These are phyloP conservation scores for Torrubiellomyces zombiae DNA, from an alignment of 2,329 filamentous ascomycete genomes.

Conservation along the genomic window DNA sequence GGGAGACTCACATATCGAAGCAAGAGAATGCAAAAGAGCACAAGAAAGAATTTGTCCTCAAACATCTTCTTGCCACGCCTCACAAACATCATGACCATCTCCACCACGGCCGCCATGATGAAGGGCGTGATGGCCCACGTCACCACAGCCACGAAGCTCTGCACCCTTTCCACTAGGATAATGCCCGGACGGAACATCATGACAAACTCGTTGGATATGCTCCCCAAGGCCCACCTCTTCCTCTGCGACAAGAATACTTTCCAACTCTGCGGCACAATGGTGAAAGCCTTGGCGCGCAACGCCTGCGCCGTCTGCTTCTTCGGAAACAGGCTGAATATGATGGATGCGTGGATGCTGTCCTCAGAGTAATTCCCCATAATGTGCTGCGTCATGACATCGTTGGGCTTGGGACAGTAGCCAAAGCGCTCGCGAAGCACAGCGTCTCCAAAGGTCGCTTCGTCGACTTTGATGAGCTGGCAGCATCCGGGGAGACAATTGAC, in stretches of 20 bases:
- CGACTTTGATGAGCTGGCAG: conserved; percentile 31
- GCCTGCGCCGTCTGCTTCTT: conserved; percentile 27
- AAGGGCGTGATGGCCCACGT: conserved; percentile 29
- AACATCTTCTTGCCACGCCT: conserved; percentile 16
- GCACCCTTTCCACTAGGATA: conserved; percentile 24
- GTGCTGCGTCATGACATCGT: conserved; percentile 29
- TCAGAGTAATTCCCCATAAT: conserved; percentile 32
- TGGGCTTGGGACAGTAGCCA: conserved; percentile 30
- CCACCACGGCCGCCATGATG: conserved; percentile 22
- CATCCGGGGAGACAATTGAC: conserved; percentile 32
- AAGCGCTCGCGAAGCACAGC: conserved; percentile 27
- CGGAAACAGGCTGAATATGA: conserved; percentile 28
- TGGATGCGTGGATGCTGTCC: conserved; percentile 30
- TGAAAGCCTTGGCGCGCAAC: conserved; percentile 27
- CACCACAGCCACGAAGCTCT: conserved; percentile 26
- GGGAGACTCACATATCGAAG: conserved; percentile 22
- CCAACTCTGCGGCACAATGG: conserved; percentile 26
- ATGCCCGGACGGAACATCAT: conserved; percentile 27
- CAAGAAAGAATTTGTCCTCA: conserved; percentile 18
- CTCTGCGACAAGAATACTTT: conserved; percentile 31
- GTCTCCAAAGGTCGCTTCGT: conserved; percentile 31
- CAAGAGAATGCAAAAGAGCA: conserved; percentile 19
- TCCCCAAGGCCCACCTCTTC: conserved; percentile 30
- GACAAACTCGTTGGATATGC: conserved; percentile 31
- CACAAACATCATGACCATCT: conserved; percentile 19